Conservation (phyloP, 192 early-diverging fungal species). For the Coemansia reversa region DNA sequence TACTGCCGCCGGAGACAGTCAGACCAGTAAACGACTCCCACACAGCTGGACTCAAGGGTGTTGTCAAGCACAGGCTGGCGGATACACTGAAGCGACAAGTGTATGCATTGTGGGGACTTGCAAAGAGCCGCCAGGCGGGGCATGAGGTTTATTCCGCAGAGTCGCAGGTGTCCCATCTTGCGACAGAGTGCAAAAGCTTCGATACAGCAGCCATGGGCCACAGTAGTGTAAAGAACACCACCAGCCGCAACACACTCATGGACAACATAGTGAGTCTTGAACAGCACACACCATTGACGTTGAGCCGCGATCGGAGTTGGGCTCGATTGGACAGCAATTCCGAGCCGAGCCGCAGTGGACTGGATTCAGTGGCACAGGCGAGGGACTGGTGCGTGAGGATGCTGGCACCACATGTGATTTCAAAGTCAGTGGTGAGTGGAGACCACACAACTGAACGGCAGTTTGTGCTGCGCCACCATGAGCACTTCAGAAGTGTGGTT, state of each 20-base stretch:
- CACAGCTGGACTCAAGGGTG: neutral
- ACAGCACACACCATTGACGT: neutral
- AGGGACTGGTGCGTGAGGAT: too few relatives aligned
- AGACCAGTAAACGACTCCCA: neutral
- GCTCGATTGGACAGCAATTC: too few relatives aligned
- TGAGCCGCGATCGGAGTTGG: neutral
- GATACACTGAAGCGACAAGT: constrained; percentile 6
- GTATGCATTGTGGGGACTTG: neutral
- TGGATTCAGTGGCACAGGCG: too few relatives aligned
- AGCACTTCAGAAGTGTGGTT: constrained; percentile 19
- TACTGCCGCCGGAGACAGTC: constrained; percentile 4
- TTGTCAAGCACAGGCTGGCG: neutral
- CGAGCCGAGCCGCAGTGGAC: too few relatives aligned
- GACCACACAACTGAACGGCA: neutral
- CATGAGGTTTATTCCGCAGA: neutral
- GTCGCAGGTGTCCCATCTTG: neutral
- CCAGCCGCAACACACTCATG: constrained; percentile 30
- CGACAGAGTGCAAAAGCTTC: neutral
- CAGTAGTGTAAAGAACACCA: constrained; percentile 14
- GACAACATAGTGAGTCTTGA: neutral
- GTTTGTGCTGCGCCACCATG: constrained; percentile 26
- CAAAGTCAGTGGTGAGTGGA: too few relatives aligned
- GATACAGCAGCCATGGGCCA: neutral
- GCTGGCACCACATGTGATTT: too few relatives aligned
- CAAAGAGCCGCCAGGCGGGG: neutral